A percentile compares a stretch with the other conserved stretches of the same genome.
Evolutionary conservation across 441 rosid genomes (phyloP).

Genomic region (Theobroma grandiflorum): DNA sequence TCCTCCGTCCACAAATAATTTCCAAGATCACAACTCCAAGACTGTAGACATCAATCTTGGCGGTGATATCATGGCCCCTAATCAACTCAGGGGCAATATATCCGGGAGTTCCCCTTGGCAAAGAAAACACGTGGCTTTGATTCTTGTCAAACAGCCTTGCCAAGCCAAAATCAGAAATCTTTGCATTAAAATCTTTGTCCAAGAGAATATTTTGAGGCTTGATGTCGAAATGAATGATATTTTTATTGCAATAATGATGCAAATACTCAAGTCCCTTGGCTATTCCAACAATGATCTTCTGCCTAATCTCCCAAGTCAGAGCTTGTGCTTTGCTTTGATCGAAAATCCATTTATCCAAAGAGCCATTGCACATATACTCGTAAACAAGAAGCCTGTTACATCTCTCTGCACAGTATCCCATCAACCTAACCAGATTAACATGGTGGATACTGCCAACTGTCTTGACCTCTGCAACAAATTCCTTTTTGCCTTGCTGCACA

Average conservation of each 20-base stretch:
- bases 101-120: conserved; percentile 27
- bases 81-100: conserved; percentile 35
- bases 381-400: conserved; percentile 22
- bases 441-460: conserved; percentile 23
- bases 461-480: conserved; percentile 24
- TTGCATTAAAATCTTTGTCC: conserved; percentile 26
- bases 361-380: conserved; percentile 23
- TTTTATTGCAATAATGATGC: conserved; percentile 17
- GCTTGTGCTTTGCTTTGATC: background rate
- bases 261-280: conserved; percentile 26
- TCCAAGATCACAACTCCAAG: conserved; percentile 25
- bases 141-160: conserved; percentile 14
- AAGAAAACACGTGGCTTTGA: conserved; percentile 15
- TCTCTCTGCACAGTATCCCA: conserved; percentile 26
- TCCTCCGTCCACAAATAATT: conserved; percentile 24
- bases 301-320: conserved; percentile 18
- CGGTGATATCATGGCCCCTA: conserved; percentile 13
- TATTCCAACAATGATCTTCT: conserved; percentile 23
- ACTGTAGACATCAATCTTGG: conserved; percentile 35
- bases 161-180: conserved; percentile 26
- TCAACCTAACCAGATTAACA: conserved; percentile 23
- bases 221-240: conserved; percentile 28
- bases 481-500: background rate
- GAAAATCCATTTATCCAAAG: conserved; percentile 28
- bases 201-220: conserved; percentile 31